These are phyloP conservation scores for Rhododendron ferrugineum DNA, from an alignment of 148 eudicot genomes.

Conservation along the genomic window DNA sequence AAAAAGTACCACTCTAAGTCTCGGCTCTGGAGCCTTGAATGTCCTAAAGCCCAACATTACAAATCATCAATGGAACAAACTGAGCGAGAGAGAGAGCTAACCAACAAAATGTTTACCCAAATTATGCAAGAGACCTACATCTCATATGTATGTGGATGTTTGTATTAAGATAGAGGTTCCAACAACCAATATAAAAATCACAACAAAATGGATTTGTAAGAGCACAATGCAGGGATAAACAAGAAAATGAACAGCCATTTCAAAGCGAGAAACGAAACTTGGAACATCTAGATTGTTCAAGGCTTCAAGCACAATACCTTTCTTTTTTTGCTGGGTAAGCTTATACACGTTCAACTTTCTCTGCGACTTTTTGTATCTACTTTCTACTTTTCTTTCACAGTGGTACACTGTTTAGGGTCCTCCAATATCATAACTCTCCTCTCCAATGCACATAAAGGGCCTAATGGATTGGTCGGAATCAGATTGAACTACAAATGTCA, in stretches of 20 bases:
- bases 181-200: background rate
- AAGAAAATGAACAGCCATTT: background rate
- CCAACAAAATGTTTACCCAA: background rate
- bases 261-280: background rate
- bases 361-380: background rate
- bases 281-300: background rate
- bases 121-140: background rate
- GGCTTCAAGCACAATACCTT: background rate
- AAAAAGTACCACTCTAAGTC: constrained; percentile 38
- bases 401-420: background rate
- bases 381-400: background rate
- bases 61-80: background rate
- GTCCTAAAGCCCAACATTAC: background rate
- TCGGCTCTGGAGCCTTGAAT: constrained; percentile 28
- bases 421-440: background rate
- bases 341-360: background rate
- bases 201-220: background rate
- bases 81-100: background rate
- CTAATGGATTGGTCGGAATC: background rate
- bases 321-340: background rate
- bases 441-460: background rate
- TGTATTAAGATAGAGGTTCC: background rate
- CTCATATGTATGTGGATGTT: background rate
- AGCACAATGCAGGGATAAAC: background rate
- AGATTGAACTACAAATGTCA: background rate